phyloP scores from a whole-genome alignment of 352 stramenopile species.

The Phytophthora hibernalis region DNA sequence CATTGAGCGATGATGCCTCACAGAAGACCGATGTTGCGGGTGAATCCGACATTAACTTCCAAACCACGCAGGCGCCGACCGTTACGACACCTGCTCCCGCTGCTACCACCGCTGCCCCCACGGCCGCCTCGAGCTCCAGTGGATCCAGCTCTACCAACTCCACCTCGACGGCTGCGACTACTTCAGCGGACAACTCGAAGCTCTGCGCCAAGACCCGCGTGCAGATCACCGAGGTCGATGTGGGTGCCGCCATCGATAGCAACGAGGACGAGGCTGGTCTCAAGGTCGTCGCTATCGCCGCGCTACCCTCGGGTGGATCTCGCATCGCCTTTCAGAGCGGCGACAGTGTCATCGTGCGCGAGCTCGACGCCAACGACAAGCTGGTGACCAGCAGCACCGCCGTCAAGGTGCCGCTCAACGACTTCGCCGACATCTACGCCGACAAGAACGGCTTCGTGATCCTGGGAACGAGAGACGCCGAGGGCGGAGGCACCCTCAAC shows the following conservation, averaged over 20 bases:
- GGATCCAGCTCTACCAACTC: slow-evolving; percentile 17
- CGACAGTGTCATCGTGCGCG: slow-evolving; percentile 45
- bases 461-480: slow-evolving; percentile 49
- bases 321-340: slow-evolving; percentile 60
- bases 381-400: slow-evolving; percentile 38
- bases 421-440: slow-evolving; percentile 61
- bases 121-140: slow-evolving; percentile 9
- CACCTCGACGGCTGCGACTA: slow-evolving; percentile 11
- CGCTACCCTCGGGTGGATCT: slow-evolving; percentile 49
- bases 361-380: slow-evolving; percentile 53
- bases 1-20: slow-evolving; percentile 4
- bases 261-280: slow-evolving; percentile 59
- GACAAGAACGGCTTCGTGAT: slow-evolving; percentile 59
- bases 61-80: slow-evolving; percentile 1
- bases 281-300: slow-evolving; percentile 53
- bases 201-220: slow-evolving; percentile 43
- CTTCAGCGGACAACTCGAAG: slow-evolving; percentile 27
- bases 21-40: slow-evolving; percentile 13
- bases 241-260: slow-evolving; percentile 36
- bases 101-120: too few relatives aligned
- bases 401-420: slow-evolving; percentile 39
- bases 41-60: slow-evolving; percentile 8
- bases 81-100: slow-evolving; percentile 6
- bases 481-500: slow-evolving; percentile 60
- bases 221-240: slow-evolving; percentile 46